Percentiles rank a stretch among this genome's conserved stretches.
Evolutionary conservation across 192 early-diverging fungal species (phyloP).

Genomic region (Coemansia sp.): DNA sequence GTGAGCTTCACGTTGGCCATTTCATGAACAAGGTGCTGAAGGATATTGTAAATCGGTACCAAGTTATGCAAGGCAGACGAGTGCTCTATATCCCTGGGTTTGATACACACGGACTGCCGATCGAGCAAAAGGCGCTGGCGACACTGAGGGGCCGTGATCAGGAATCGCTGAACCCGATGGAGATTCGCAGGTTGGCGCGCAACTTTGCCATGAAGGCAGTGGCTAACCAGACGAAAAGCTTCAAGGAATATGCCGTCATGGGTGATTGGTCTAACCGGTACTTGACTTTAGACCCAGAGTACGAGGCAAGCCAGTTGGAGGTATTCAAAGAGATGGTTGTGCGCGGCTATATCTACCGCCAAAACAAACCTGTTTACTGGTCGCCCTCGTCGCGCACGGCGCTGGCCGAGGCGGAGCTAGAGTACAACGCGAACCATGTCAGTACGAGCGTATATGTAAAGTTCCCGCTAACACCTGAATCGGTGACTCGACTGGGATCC

Average conservation of each 20-base stretch:
- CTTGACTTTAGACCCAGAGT: constrained; percentile 69
- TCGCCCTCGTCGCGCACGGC: constrained; percentile 81
- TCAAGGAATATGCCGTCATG: constrained; percentile 71
- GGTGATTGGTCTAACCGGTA: constrained; percentile 76
- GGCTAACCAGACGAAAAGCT: constrained; percentile 60
- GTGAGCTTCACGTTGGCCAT: constrained; percentile 71
- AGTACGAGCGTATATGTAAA: constrained; percentile 74
- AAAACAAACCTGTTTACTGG: constrained; percentile 82
- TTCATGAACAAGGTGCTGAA: constrained; percentile 84
- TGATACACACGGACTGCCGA: constrained; percentile 81
- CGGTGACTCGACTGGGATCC: constrained; percentile 18
- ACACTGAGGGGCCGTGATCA: constrained; percentile 55
- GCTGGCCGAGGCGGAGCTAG: constrained; percentile 78
- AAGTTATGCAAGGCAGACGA: constrained; percentile 68
- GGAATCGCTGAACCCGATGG: constrained; percentile 39
- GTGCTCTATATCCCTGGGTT: constrained; percentile 78
- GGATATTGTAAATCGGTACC: constrained; percentile 76
- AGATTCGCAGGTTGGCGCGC: constrained; percentile 55
- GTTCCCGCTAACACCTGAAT: constrained; percentile 53
- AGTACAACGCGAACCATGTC: constrained; percentile 75
- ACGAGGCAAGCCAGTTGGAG: constrained; percentile 70
- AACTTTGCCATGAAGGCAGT: constrained; percentile 64
- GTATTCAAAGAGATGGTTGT: constrained; percentile 74
- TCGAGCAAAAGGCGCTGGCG: constrained; percentile 76
- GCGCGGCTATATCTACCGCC: constrained; percentile 73